Base-by-base conservation (phyloP, 306 rosid genomes). In the Prunus davidiana region DNA sequence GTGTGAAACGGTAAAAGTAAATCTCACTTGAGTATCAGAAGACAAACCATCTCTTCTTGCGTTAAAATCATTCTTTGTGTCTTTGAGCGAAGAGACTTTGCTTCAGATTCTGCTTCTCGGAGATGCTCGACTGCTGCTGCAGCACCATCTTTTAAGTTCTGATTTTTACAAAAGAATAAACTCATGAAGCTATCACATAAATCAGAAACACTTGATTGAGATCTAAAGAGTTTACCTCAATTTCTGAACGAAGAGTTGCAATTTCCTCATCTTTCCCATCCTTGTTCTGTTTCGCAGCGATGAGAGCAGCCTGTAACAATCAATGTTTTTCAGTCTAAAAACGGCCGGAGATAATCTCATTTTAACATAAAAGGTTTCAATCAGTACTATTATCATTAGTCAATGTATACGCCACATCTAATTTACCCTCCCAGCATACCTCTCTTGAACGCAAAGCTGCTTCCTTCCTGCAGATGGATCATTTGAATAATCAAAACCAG, bases 41-140 rank as follows among this genome's bases (percentile, higher is more conserved):
- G 32, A 86, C 97, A 50, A 75, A 96, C 99, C 99, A 96, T 96
- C 87, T 96, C 99, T 85, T 96, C 97, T 84, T 96, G 97, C 55
- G 99, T 96, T 90, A 96, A 82, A 84, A 96, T 86, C 99, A 92
- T 96, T 84, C 99, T 88, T 74, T 92, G 93, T 27, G 99, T 92
- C 99, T 88, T 91, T 67, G 92, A 79, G 50, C 91, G 96, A 78
- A 96, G 98, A 81, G 90, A 87, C 85, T 82, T 89, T 43, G 93
- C 97, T 83, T 96, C 99, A 71, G 89, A 89, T 84, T 96, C 99
- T 66, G 93, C 97, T 83, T 96, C 98, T 83, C 52, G 91, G 67
- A 91, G 88, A 63, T 89, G 96, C 65, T 91, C 97, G 69, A 74
- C 81, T 52, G 99, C 91, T 52, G 91, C 80, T 67, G 88, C 75